Conservation (phyloP, 345 rosid genomes). For the Rhizophora mangle region DNA sequence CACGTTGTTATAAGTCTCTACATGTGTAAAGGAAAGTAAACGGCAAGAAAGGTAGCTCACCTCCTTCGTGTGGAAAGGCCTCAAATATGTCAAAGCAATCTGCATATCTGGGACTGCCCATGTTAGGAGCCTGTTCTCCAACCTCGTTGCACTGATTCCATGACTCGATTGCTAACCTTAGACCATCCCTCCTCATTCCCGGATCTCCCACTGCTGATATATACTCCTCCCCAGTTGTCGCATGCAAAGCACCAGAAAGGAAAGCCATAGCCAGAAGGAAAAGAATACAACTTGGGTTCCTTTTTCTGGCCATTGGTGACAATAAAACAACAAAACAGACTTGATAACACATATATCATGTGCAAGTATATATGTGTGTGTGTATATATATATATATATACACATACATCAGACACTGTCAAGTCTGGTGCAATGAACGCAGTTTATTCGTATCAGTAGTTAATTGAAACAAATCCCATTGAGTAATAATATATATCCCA, state of each 20-base stretch:
- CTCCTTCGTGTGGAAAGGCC: slow-evolving; percentile 2
- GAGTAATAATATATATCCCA: too few relatives aligned
- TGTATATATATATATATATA: neutral
- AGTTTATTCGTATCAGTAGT: too few relatives aligned
- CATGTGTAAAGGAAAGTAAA: neutral
- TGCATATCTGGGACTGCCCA: slow-evolving; percentile 88
- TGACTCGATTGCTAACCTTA: slow-evolving; percentile 75
- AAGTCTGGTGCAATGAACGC: too few relatives aligned
- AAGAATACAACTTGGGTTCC: slow-evolving; percentile 1
- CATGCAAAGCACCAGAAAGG: slow-evolving; percentile 2
- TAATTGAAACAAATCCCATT: too few relatives aligned
- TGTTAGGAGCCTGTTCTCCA: slow-evolving; percentile 60
- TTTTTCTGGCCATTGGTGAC: slow-evolving; percentile 25
- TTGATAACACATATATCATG: neutral
- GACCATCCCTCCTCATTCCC: slow-evolving; percentile 70
- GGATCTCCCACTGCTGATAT: slow-evolving; percentile 68
- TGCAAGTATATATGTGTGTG: neutral
- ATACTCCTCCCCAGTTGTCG: slow-evolving; percentile 23
- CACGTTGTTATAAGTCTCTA: neutral
- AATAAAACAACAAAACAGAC: slow-evolving; percentile 2
- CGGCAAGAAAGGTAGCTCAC: neutral
- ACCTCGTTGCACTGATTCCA: slow-evolving; percentile 95
- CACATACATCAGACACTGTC: too few relatives aligned
- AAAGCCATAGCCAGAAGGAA: slow-evolving; percentile 12
- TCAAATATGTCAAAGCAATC: slow-evolving; percentile 70